Base-by-base conservation (phyloP, 495 filamentous ascomycete genomes). In the Friedmanniomyces endolithicus region DNA sequence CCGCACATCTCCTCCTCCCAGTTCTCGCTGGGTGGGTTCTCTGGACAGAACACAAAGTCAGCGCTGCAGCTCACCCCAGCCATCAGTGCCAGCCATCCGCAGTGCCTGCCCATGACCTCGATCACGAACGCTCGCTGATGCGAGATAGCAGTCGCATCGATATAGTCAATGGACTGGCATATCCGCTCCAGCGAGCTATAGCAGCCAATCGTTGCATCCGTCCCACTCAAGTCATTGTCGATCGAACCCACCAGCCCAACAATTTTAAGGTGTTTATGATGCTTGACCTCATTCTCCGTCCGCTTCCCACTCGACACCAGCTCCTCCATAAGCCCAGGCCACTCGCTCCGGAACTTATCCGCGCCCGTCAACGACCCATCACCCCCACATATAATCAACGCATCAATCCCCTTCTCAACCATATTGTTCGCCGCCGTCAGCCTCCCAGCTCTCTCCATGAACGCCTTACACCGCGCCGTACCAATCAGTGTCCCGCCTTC, bases 91-190 rank as follows among this genome's bases (percentile, higher is more conserved):
- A 99, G 74, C 94, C 94, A 99, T 39, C 94, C 94, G 64, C 94
- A 99, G 71, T 97, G 90, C 53, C 94, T 80, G n/a, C 94, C 94
- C 94, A 99, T 99, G 46, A 97, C 94, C 68, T 97, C 94, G 62
- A 99, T 84, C 27, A 99, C 90, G 68, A 99, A 99, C 37, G 94
- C 94, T 60, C 94, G 76, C 53, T 95, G 94, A 71, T 97, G 94
- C n/a, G 88, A 95, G 35, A 82, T 87, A 7, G 94, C 94, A 1
- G 94, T 99, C 31, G 92, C 88, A 68, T 97, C 95, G 59, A 99
- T 95, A 67, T 85, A 87, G 70, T 99, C 94, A 23, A 99, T 84
- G 47, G 88, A 83, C 65, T 95, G 83, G 71, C 92, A 97, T 60
- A 99, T 92, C 50, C 90, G 80, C 6, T 82, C 80, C 33, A 99